These are phyloP conservation scores for Halteria grandinella DNA, from an alignment of 73 alveolate genomes.

Conservation along the genomic window DNA sequence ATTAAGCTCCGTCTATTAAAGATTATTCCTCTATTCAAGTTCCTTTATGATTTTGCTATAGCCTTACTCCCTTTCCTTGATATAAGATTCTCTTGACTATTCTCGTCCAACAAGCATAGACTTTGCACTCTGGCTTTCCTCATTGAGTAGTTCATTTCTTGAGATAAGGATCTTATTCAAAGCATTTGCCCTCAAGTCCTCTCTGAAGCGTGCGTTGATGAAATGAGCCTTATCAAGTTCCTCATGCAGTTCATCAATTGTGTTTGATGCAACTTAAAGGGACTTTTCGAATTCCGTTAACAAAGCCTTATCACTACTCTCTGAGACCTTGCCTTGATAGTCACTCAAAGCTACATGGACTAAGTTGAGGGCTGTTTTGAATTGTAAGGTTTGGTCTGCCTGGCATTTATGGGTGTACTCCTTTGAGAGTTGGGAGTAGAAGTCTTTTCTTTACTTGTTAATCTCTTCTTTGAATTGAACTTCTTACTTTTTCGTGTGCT, in stretches of 20 bases:
- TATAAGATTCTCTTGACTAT: not conserved
- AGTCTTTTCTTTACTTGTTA: slow-evolving; percentile 30
- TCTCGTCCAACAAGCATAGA: not conserved
- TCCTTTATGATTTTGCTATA: slow-evolving; percentile 18
- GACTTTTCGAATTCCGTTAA: slow-evolving; percentile 16
- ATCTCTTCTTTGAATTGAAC: slow-evolving; percentile 16
- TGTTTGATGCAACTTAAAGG: slow-evolving; percentile 12
- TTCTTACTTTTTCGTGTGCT: not conserved
- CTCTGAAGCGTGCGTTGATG: not conserved
- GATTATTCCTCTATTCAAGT: not conserved
- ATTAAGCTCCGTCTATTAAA: not conserved
- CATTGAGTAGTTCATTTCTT: not conserved
- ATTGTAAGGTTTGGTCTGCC: too few relatives aligned
- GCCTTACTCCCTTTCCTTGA: not conserved
- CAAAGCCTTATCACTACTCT: too few relatives aligned
- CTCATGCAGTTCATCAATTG: slow-evolving; percentile 8
- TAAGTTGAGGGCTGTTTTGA: slow-evolving; percentile 18
- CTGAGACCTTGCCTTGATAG: too few relatives aligned
- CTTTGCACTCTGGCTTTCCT: not conserved
- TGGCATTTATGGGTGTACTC: too few relatives aligned
- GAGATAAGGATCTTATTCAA: not conserved
- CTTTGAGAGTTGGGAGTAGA: too few relatives aligned
- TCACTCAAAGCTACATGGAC: not conserved
- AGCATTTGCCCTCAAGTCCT: slow-evolving; percentile 2
- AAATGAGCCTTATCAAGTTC: slow-evolving; percentile 2